Base-by-base conservation (phyloP, 371 early-diverging fungal species). In the Mucor racemosus region DNA sequence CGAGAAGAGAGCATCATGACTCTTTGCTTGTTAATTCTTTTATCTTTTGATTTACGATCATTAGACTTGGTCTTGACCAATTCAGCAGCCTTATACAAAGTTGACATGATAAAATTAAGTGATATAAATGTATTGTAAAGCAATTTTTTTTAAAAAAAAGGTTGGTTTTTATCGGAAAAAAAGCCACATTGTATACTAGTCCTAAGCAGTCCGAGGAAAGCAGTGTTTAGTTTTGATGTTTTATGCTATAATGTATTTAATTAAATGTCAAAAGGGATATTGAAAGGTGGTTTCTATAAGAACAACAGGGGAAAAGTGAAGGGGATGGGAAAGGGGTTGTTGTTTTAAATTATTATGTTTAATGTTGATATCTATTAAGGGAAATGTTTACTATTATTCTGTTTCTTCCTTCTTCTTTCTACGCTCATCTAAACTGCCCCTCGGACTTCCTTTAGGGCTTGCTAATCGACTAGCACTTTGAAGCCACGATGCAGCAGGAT, bases 1-100 rank as follows among this genome's bases (percentile, higher is more conserved):
- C 99, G 89, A 50, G 95, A 94, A 58, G 93, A 90, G 44, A 97
- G 83, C 64, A 95, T 68, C 72, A 98, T 79, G 21, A 97, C 94
- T 60, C 97, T 86, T 76, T 98, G 96, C 77, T 93, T 95, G 80
- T 95, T 92, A 21, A 79, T 73, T 64, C 84, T 78, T 62, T 71
- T 84, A 54, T 84, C 84, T 55, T 78, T 74, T 7, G 69, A 58
- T 56, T 73, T 71, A 7, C 42, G 60, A 19, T 68, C 65, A 59
- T 64, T 66, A 35, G 66, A 53, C 17, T 77, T 75, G 65, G 66
- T 72, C 34, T 67, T 68, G 38, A 67, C 73, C 35, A 72, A 65
- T 64, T 77, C 76, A 31, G 74, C 77, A 33, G 77, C 70, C 54
- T 77, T 80, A 62, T 72, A 80, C 58, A 72, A 64, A 61, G 76